phyloP scores from a whole-genome alignment of 139 green algal genomes.

The Diplosphaera chodatii region DNA sequence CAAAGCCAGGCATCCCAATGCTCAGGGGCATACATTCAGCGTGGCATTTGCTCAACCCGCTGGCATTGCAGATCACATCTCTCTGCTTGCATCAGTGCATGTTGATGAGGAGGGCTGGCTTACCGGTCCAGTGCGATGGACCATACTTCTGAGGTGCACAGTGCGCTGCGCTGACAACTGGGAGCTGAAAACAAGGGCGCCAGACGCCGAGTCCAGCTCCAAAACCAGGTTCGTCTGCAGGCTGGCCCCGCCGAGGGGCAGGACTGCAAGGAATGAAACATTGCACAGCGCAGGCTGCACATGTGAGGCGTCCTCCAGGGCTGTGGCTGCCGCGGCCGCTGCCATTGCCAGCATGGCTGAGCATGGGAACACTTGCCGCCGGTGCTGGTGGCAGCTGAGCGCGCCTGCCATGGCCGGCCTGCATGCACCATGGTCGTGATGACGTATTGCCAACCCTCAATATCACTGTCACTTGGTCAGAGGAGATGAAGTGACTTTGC shows the following conservation, averaged over 20 bases:
- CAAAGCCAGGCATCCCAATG: no score
- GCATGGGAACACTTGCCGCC: slow-evolving; percentile 9
- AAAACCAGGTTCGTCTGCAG: not conserved
- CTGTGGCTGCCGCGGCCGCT: slow-evolving; percentile 1
- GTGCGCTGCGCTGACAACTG: not conserved
- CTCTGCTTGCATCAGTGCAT: no score
- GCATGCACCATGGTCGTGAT: not conserved
- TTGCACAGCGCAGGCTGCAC: not conserved
- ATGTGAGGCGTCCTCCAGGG: not conserved
- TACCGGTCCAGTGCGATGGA: not conserved
- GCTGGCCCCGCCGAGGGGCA: not conserved
- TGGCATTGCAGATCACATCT: no score
- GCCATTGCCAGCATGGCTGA: slow-evolving; percentile 24
- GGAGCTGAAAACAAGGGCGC: not conserved
- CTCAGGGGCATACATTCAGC: no score
- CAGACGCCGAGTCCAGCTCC: not conserved
- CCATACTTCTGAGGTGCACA: not conserved
- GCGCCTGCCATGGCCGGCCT: not conserved
- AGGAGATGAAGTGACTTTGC: no score
- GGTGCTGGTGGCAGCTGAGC: not conserved
- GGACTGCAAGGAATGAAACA: not conserved
- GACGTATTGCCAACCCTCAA: no score
- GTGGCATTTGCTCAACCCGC: no score
- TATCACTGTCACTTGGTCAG: no score
- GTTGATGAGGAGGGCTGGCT: not conserved